phyloP scores from a whole-genome alignment of 208 protist genomes.

The Trichomonas tenax region DNA sequence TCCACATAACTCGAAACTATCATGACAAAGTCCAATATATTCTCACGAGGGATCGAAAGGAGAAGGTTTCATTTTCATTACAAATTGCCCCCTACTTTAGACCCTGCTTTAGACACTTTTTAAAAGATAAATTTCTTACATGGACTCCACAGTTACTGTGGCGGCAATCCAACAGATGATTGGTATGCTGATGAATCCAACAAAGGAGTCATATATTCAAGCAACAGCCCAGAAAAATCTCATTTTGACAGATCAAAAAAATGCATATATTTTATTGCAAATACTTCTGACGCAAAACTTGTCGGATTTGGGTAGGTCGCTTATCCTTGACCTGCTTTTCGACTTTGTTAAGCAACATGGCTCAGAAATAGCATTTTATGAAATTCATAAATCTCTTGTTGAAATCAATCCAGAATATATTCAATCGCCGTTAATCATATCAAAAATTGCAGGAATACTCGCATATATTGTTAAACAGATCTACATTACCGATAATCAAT shows the following conservation, averaged over 20 bases:
- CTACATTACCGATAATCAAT: neutral
- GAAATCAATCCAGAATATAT: neutral
- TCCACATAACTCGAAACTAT: no score
- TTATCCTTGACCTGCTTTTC: neutral
- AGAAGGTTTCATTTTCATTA: no score
- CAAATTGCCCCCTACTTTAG: no score
- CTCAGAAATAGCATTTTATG: neutral
- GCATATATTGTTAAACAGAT: neutral
- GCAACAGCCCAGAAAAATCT: neutral
- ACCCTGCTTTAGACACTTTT: neutral
- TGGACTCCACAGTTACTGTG: neutral
- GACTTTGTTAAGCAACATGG: neutral
- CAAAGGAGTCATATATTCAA: neutral
- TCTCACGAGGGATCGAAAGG: no score
- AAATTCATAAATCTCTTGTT: neutral
- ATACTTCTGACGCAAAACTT: neutral
- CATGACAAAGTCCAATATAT: no score
- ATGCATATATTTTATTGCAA: neutral
- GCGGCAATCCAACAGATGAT: neutral
- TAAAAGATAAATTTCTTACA: neutral
- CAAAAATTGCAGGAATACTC: neutral
- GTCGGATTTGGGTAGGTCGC: neutral
- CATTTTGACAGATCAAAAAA: neutral
- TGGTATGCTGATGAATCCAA: neutral
- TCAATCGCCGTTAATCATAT: neutral